Evolutionary conservation across 2,329 filamentous ascomycete genomes (phyloP), one percentile per base, ranked within the genome.

Genomic region (Chaetomiaceae sp.): DNA sequence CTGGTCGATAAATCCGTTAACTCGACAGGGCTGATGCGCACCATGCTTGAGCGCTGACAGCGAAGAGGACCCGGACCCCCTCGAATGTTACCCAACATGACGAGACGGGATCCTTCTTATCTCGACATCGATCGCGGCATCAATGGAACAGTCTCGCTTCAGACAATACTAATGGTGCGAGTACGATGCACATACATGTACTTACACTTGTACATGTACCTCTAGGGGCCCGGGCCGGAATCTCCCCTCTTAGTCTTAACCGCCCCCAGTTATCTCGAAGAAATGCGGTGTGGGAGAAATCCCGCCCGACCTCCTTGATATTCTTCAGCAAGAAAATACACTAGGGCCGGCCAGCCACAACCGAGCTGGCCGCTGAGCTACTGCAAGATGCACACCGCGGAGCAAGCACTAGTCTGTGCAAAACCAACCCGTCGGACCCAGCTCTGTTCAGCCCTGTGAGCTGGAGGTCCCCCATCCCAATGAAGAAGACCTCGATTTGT

Each of bases 1-100:
- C 38, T 27, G 9, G 38, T 17, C 16, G 20, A 13, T 23, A 19
- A 12, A n/a, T n/a, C n/a, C n/a, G n/a, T n/a, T n/a, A n/a, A 5
- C 14, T 45, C 20, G 20, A 27, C 33, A 45, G 27, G 41, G 41
- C 41, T 44, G 41, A 44, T n/a, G n/a, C n/a, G n/a, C n/a, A n/a
- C n/a, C n/a, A n/a, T n/a, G n/a, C n/a, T n/a, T n/a, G n/a, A n/a
- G n/a, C n/a, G n/a, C n/a, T n/a, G n/a, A n/a, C n/a, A n/a, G n/a
- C n/a, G n/a, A n/a, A n/a, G n/a, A n/a, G n/a, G n/a, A n/a, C n/a
- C n/a, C n/a, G n/a, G n/a, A n/a, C n/a, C n/a, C n/a, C n/a, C n/a
- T n/a, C n/a, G n/a, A n/a, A n/a, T n/a, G n/a, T n/a, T n/a, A n/a
- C n/a, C n/a, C n/a, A n/a, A n/a, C n/a, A n/a, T n/a, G n/a, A n/a